Percentiles rank a stretch among this genome's conserved stretches.
phyloP scores from a whole-genome alignment of 176 grass and related monocot species.

The Avena atlantica region DNA sequence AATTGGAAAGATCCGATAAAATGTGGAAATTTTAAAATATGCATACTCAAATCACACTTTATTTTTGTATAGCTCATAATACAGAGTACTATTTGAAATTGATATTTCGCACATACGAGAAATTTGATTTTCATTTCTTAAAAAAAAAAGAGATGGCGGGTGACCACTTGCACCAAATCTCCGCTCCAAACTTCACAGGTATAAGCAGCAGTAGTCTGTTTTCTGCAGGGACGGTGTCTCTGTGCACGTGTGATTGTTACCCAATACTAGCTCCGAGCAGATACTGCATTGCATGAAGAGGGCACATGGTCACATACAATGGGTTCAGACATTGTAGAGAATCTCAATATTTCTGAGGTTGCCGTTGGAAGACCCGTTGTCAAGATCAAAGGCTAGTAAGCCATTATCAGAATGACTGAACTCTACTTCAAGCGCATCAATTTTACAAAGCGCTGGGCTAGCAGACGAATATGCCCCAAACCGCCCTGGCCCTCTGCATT shows the following conservation, averaged over 20 bases:
- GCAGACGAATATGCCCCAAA: slow-evolving; percentile 55
- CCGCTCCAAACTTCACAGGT: background rate
- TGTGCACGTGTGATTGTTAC: too few relatives aligned
- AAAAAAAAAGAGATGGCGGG: too few relatives aligned
- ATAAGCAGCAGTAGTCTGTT: background rate
- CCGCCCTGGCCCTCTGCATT: slow-evolving; percentile 41
- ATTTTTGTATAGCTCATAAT: too few relatives aligned
- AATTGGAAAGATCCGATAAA: too few relatives aligned
- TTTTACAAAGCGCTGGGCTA: slow-evolving; percentile 26
- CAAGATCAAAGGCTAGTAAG: slow-evolving; percentile 37
- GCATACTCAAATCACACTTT: too few relatives aligned
- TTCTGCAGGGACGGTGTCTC: too few relatives aligned
- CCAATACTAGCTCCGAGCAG: background rate
- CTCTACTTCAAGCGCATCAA: slow-evolving; percentile 43
- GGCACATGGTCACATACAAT: background rate
- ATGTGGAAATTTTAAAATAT: too few relatives aligned
- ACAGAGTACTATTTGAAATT: too few relatives aligned
- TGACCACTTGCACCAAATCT: too few relatives aligned
- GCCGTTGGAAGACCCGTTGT: background rate
- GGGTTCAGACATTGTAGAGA: slow-evolving; percentile 24
- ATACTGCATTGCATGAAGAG: background rate
- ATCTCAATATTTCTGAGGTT: slow-evolving; percentile 30
- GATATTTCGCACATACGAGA: too few relatives aligned
- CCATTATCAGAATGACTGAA: slow-evolving; percentile 38
- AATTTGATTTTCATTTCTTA: too few relatives aligned